These are phyloP conservation scores for Alternaria alternata DNA, from an alignment of 2,329 filamentous ascomycete genomes.

Conservation along the genomic window DNA sequence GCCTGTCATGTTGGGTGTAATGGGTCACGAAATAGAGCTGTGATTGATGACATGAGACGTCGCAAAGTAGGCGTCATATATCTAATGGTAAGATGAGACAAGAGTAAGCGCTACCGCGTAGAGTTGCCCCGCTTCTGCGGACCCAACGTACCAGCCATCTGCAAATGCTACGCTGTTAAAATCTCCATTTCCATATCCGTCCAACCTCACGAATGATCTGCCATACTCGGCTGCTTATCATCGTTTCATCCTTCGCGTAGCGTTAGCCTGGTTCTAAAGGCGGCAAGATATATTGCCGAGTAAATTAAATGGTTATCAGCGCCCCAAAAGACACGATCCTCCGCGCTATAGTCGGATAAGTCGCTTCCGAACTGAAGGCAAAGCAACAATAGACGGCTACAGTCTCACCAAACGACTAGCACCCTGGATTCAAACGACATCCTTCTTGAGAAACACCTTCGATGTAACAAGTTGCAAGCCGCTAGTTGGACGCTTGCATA, in stretches of 20 bases:
- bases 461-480: not conserved
- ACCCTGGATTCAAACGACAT: not conserved
- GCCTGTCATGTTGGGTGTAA: conserved; percentile 1
- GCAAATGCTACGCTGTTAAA: not conserved
- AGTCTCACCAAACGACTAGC: not conserved
- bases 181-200: not conserved
- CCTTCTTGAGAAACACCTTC: not conserved
- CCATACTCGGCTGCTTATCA: not conserved
- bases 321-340: not conserved
- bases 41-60: not conserved
- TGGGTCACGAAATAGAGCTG: not conserved
- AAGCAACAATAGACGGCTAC: not conserved
- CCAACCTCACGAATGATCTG: not conserved
- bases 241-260: not conserved
- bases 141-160: not conserved
- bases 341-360: not conserved
- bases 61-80: conserved; percentile 1
- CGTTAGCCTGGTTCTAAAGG: not conserved
- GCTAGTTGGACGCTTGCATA: not conserved
- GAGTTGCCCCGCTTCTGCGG: not conserved
- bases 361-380: not conserved
- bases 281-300: not conserved
- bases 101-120: not conserved
- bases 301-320: not conserved
- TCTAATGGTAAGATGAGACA: not conserved